Base-by-base conservation (phyloP, 2,329 filamentous ascomycete species). In the Hirsutella minnesotensis region DNA sequence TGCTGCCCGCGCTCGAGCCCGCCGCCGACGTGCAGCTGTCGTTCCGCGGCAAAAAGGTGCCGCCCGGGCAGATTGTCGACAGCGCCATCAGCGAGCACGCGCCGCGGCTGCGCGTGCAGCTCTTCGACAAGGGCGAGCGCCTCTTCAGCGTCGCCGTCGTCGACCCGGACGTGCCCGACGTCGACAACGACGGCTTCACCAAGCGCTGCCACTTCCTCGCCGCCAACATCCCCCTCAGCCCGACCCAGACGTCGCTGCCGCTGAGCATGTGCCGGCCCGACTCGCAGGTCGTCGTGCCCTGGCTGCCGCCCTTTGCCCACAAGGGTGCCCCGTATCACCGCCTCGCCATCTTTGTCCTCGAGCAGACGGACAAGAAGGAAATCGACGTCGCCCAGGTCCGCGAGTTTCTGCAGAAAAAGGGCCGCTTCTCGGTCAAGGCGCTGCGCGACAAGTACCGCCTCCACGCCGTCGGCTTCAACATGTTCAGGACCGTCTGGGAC, bases 301-400 rank as follows among this genome's bases (percentile, higher is more conserved):
- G 90, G 86, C 68, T 89, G 20, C 83, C 90, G 1, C 83, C 92
- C 1, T 86, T 84, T 57, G 81, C 87, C 1, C 85, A 95, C 59
- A 94, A 92, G 69, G 92, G 92, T 44, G 77, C 83, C 2, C 86
- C 86, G 2, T 95, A 96, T 66, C 92, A 96, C 64, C 84, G 92
- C 41, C 71, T 96, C 43, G 81, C 82, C 39, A 67, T 96, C 46
- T 83, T 92, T 58, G 68, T 98, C 19, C 70, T 96, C 40, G 79
- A 94, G 66, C 92, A 98, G 63, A 69, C 74, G 41, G 67, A 78
- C 42, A 77, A 73, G 42, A 55, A 72, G 48, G 52, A 44, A 30
- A 57, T 88, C 49, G 77, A 87, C 54, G 63, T 74, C 21, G 67
- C 66, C 33, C 65, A 69, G 45, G 64, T 87, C 36, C 72, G 71